Evolutionary conservation across 371 early-diverging fungal genomes (phyloP).

Genomic region (Choanephora cucurbitarum): DNA sequence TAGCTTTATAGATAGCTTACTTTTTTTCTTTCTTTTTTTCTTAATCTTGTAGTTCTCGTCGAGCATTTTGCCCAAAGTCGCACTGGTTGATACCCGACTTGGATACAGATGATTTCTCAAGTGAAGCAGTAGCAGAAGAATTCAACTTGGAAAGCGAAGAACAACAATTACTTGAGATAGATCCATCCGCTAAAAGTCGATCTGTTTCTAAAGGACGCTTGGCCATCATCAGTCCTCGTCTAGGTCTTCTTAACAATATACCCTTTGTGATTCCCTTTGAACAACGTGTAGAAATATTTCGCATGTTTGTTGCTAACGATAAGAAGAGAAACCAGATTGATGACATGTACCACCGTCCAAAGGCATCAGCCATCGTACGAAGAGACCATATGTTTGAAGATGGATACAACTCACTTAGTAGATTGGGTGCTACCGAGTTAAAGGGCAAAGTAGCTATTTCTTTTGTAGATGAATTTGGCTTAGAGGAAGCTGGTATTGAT

Average conservation of each 20-base stretch:
- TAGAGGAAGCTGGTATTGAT: constrained; percentile 92
- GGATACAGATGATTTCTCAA: constrained; percentile 68
- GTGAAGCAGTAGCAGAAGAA: constrained; percentile 63
- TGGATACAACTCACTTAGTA: constrained; percentile 71
- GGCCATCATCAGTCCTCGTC: constrained; percentile 62
- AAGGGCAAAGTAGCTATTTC: constrained; percentile 81
- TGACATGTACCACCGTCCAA: constrained; percentile 28
- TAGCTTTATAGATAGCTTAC: background rate
- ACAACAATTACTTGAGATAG: constrained; percentile 7
- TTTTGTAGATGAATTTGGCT: constrained; percentile 84
- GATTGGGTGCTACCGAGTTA: constrained; percentile 52
- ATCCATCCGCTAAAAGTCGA: constrained; percentile 18
- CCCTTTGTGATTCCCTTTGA: constrained; percentile 93
- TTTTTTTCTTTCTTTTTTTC: no score
- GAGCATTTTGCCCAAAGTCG: constrained; percentile 64
- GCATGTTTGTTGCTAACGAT: constrained; percentile 74
- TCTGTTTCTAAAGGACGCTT: constrained; percentile 37
- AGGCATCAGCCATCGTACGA: constrained; percentile 53
- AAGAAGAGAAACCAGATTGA: constrained; percentile 38
- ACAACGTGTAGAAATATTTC: constrained; percentile 84
- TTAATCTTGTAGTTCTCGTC: constrained; percentile 61
- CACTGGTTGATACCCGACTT: constrained; percentile 78
- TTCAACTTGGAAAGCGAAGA: constrained; percentile 38
- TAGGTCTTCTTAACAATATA: constrained; percentile 76
- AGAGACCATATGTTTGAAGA: constrained; percentile 88